These are phyloP conservation scores for Dendrobium catenatum DNA, from an alignment of 106 monocot species.

Conservation along the genomic window DNA sequence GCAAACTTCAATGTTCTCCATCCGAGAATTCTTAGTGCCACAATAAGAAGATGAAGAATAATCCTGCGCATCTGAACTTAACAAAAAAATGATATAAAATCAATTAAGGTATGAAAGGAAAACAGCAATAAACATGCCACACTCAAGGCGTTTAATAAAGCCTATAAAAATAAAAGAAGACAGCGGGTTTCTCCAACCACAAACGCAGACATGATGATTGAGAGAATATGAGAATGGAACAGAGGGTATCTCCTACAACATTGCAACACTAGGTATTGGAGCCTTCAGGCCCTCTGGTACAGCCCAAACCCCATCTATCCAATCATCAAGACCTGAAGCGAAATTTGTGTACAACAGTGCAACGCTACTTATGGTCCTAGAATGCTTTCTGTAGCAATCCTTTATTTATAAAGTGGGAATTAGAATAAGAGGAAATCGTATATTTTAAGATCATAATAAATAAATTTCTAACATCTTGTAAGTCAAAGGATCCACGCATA, in stretches of 20 bases:
- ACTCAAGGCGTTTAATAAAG: not conserved
- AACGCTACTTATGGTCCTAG: not conserved
- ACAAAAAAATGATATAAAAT: conserved; percentile 5
- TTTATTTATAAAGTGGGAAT: not conserved
- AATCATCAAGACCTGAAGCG: not conserved
- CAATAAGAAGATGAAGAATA: conserved; percentile 13
- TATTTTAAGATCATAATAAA: not conserved
- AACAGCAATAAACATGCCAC: not conserved
- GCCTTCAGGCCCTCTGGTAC: not conserved
- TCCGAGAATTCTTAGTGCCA: conserved; percentile 7
- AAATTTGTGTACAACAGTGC: not conserved
- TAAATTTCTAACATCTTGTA: not conserved
- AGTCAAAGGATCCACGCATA: not conserved
- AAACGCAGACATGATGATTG: not conserved
- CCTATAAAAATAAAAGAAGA: not conserved
- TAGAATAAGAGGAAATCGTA: not conserved
- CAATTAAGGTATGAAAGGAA: not conserved
- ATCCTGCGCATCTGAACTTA: conserved; percentile 17
- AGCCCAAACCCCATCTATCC: not conserved
- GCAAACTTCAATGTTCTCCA: conserved; percentile 14
- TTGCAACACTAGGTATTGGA: not conserved
- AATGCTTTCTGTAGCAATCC: not conserved
- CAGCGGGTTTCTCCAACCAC: not conserved
- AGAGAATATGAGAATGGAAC: not conserved
- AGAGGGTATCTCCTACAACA: not conserved